Percentiles rank a stretch among this genome's conserved stretches.
These are phyloP conservation scores for Botrytis medusae DNA, from an alignment of 2,329 filamentous ascomycete genomes.

Conservation along the genomic window DNA sequence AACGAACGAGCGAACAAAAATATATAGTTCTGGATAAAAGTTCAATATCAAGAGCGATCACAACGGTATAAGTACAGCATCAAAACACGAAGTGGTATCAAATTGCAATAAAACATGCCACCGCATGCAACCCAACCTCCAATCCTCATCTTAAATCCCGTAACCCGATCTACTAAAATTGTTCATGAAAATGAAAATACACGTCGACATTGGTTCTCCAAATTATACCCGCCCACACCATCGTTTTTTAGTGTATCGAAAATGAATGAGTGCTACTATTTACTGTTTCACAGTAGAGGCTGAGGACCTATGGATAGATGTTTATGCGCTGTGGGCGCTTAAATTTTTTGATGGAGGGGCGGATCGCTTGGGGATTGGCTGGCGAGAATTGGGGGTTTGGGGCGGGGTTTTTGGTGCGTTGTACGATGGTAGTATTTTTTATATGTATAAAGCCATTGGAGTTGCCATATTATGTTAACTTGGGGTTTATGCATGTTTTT, in stretches of 20 bases:
- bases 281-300: not conserved
- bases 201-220: not conserved
- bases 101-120: not conserved
- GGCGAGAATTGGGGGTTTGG: not conserved
- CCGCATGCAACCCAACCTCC: not conserved
- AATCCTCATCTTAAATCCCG: not conserved
- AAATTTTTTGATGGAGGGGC: not conserved
- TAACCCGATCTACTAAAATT: not conserved
- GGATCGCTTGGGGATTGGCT: not conserved
- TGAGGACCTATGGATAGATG: not conserved
- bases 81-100: not conserved
- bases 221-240: conserved; percentile 8
- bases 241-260: conserved; percentile 1
- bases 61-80: conserved; percentile 5
- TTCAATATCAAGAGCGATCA: not conserved
- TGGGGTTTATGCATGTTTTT: not conserved
- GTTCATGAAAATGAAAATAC: not conserved
- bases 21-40: not conserved
- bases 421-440: not conserved
- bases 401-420: not conserved
- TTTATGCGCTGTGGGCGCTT: conserved; percentile 10
- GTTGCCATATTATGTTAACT: not conserved
- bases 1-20: not conserved
- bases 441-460: not conserved
- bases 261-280: not conserved